phyloP scores from a whole-genome alignment of 306 rosid species.

The Dryas octopetala region DNA sequence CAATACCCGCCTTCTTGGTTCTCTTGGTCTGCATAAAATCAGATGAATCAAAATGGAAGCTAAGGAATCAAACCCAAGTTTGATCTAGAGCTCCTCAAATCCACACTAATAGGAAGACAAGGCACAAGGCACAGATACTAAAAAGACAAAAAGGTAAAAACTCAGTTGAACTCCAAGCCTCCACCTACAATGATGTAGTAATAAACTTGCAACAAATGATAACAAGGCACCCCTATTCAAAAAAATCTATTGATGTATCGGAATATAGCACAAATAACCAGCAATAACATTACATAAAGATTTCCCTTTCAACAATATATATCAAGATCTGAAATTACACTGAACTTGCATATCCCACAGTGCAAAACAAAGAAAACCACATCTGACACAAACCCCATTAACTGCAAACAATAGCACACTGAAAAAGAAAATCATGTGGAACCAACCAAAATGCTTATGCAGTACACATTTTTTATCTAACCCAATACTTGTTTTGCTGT shows the following conservation, averaged over 20 bases:
- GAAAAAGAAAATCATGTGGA: background rate
- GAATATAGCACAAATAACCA: background rate
- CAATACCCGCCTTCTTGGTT: conserved; percentile 92
- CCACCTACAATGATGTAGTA: background rate
- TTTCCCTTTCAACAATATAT: background rate
- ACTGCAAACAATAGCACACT: background rate
- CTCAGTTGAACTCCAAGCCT: background rate
- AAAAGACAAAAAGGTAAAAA: background rate
- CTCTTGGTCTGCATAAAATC: conserved; percentile 59
- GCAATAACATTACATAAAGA: background rate
- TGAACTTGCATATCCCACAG: background rate
- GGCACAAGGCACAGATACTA: background rate
- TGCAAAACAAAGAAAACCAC: background rate
- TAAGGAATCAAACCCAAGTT: background rate
- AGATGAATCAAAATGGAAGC: background rate
- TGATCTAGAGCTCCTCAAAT: background rate
- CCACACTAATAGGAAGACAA: background rate
- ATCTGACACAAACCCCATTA: background rate
- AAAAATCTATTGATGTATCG: background rate
- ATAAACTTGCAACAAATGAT: background rate
- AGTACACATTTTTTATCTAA: background rate
- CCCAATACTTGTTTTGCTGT: background rate
- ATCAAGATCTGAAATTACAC: background rate
- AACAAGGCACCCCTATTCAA: background rate
- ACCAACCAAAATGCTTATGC: background rate